A percentile compares a stretch with the other conserved stretches of the same genome.
Evolutionary conservation across 202 grass and related monocot species (phyloP).

Genomic region (Alloteropsis angusta): DNA sequence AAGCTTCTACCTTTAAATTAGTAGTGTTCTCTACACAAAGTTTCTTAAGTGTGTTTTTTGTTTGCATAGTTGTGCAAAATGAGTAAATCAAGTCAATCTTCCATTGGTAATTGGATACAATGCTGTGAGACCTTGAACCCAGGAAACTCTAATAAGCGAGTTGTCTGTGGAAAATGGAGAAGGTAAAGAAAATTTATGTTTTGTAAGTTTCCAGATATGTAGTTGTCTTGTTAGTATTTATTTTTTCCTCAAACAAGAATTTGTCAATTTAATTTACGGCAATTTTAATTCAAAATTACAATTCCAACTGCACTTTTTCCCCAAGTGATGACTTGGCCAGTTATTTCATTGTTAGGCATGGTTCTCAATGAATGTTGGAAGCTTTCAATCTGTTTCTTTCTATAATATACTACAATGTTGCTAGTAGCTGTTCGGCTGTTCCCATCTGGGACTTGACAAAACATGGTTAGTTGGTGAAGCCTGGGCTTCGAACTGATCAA

Average conservation of each 20-base stretch:
- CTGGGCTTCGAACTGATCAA: too few species aligned
- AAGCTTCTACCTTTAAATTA: conserved; percentile 36
- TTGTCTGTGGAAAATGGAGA: conserved; percentile 71
- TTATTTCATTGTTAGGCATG: conserved; percentile 2
- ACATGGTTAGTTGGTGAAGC: neutral
- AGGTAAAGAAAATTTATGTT: conserved; percentile 40
- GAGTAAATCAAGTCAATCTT: conserved; percentile 22
- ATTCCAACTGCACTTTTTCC: neutral
- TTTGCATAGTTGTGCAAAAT: conserved; percentile 19
- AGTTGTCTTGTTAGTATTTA: neutral
- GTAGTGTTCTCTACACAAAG: neutral
- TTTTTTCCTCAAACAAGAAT: neutral
- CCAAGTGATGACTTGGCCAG: neutral
- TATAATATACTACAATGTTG: neutral
- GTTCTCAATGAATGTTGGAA: neutral
- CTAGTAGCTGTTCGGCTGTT: neutral
- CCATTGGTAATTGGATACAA: conserved; percentile 76
- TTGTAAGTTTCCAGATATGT: conserved; percentile 6
- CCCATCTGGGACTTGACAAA: neutral
- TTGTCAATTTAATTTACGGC: neutral
- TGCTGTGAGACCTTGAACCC: conserved; percentile 38
- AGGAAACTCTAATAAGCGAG: conserved; percentile 34
- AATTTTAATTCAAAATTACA: conserved; percentile 6
- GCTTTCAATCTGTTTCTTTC: neutral
- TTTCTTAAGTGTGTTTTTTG: conserved; percentile 32